These are phyloP conservation scores for Diaporthe batatas DNA, from an alignment of 2,329 filamentous ascomycete species.

Conservation along the genomic window DNA sequence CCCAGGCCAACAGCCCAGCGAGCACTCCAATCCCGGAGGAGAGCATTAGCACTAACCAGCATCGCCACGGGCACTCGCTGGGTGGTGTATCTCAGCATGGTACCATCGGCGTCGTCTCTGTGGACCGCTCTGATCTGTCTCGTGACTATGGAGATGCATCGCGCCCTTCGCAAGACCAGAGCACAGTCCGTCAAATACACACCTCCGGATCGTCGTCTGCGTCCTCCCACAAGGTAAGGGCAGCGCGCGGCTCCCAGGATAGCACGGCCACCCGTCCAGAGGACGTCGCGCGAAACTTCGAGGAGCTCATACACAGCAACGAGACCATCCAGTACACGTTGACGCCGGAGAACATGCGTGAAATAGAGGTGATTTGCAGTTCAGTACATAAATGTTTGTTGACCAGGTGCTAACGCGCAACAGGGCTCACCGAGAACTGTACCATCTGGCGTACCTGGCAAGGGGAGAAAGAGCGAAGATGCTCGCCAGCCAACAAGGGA, in stretches of 20 bases:
- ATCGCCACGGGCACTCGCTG: conserved; percentile 40
- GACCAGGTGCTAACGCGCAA: conserved; percentile 24
- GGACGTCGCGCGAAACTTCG: conserved; percentile 77
- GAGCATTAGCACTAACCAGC: conserved; percentile 44
- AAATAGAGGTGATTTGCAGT: conserved; percentile 73
- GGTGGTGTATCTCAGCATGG: conserved; percentile 42
- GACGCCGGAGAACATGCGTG: conserved; percentile 83
- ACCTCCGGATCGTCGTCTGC: conserved; percentile 66
- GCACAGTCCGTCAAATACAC: conserved; percentile 54
- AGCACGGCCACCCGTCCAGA: conserved; percentile 62
- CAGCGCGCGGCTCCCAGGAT: conserved; percentile 71
- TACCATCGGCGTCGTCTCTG: conserved; percentile 55
- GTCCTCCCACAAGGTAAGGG: conserved; percentile 64
- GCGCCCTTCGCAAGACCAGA: conserved; percentile 42
- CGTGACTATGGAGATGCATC: conserved; percentile 52
- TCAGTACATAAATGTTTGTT: background rate
- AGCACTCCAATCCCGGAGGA: conserved; percentile 47
- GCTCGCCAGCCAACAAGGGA: conserved; percentile 54
- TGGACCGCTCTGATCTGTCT: conserved; percentile 52
- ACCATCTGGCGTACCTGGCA: conserved; percentile 54
- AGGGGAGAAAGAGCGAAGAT: conserved; percentile 63
- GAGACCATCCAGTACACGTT: conserved; percentile 87
- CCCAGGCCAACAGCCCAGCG: conserved; percentile 16
- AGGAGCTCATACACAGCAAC: conserved; percentile 84
- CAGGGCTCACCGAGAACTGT: conserved; percentile 40